Percentiles rank a stretch among this genome's conserved stretches.
These are phyloP conservation scores for Pichia manshurica DNA, from an alignment of 805 yeast genomes.

Conservation along the genomic window DNA sequence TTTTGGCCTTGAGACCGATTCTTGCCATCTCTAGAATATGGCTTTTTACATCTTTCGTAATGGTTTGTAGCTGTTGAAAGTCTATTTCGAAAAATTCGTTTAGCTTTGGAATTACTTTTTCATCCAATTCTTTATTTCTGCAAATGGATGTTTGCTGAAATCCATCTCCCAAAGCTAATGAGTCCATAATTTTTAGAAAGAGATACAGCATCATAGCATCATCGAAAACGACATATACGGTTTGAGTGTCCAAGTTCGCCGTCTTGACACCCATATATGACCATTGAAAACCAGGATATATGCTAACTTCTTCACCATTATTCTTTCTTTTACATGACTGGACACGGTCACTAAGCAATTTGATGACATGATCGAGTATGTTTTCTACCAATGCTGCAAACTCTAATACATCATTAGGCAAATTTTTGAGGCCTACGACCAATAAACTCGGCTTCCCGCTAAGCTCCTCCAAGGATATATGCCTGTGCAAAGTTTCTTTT, in stretches of 20 bases:
- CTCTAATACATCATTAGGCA: constrained; percentile 17
- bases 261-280: constrained; percentile 14
- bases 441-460: constrained; percentile 12
- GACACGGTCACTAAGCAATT: not conserved
- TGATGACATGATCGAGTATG: constrained; percentile 14
- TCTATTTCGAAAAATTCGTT: not conserved
- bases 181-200: constrained; percentile 16
- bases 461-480: constrained; percentile 5
- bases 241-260: constrained; percentile 15
- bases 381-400: constrained; percentile 20
- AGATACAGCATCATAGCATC: constrained; percentile 25
- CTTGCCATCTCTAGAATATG: not conserved
- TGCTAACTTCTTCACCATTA: not conserved
- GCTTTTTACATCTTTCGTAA: not conserved
- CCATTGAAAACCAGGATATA: constrained; percentile 22
- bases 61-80: not conserved
- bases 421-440: constrained; percentile 15
- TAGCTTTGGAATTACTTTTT: not conserved
- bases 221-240: constrained; percentile 24
- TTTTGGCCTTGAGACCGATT: not conserved
- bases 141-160: constrained; percentile 1
- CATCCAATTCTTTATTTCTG: constrained; percentile 1
- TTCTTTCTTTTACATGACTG: not conserved
- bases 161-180: not conserved
- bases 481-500: not conserved